A percentile compares a stretch with the other conserved stretches of the same genome.
Evolutionary conservation across 805 yeast genomes (phyloP).

Genomic region (Saccharomycopsis fermentans): DNA sequence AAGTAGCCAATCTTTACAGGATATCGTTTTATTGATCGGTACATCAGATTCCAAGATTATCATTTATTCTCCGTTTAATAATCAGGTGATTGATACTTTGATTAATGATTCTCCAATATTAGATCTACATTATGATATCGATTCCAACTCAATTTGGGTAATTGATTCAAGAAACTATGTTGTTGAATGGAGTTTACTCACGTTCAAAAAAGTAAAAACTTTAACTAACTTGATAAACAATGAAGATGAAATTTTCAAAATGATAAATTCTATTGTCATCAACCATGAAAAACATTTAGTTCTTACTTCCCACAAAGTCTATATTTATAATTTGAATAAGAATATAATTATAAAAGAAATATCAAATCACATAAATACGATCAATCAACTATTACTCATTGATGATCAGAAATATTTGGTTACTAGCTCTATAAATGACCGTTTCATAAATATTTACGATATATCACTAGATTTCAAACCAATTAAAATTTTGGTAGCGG

Average conservation of each 20-base stretch:
- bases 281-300: constrained; percentile 28
- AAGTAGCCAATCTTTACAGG: constrained; percentile 27
- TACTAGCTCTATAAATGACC: constrained; percentile 68
- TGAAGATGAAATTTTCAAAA: constrained; percentile 10
- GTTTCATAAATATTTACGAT: constrained; percentile 68
- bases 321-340: constrained; percentile 36
- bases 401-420: constrained; percentile 38
- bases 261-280: constrained; percentile 13
- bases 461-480: constrained; percentile 29
- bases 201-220: constrained; percentile 23
- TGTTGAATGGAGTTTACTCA: constrained; percentile 50
- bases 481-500: constrained; percentile 57
- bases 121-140: constrained; percentile 36
- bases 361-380: constrained; percentile 72
- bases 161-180: constrained; percentile 49
- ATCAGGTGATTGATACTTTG: constrained; percentile 45
- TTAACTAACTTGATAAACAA: constrained; percentile 4
- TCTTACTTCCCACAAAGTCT: constrained; percentile 58
- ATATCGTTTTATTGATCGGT: constrained; percentile 47
- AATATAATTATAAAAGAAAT: constrained; percentile 38
- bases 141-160: constrained; percentile 42
- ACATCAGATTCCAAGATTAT: constrained; percentile 54
- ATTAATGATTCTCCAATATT: constrained; percentile 38
- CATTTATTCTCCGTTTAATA: constrained; percentile 57
- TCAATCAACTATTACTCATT: constrained; percentile 38